Conservation (phyloP, 2,329 filamentous ascomycete genomes). For the Beauveria bassiana region DNA sequence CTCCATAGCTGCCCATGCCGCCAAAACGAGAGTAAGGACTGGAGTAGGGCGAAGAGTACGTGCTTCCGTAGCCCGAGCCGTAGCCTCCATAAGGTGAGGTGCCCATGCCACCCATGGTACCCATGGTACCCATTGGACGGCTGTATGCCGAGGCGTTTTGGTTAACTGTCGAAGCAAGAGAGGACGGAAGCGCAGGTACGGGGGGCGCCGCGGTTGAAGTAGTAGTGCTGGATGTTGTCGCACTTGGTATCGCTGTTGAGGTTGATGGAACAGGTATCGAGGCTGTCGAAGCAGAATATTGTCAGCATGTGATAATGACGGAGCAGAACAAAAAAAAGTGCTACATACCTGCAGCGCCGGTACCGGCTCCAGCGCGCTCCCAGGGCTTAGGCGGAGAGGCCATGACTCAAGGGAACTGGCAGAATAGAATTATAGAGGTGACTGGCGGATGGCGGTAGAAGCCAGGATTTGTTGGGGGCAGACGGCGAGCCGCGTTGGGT, state of each 20-base stretch:
- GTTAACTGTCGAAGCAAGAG: conserved; percentile 72
- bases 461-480: not conserved
- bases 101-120: conserved; percentile 33
- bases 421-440: not conserved
- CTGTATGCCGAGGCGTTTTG: conserved; percentile 83
- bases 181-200: conserved; percentile 72
- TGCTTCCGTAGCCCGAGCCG: conserved; percentile 31
- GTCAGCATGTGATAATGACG: conserved; percentile 19
- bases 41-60: conserved; percentile 21
- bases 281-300: conserved; percentile 25
- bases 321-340: conserved; percentile 25
- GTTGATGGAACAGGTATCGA: conserved; percentile 31
- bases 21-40: conserved; percentile 31
- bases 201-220: conserved; percentile 50
- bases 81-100: conserved; percentile 24
- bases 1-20: conserved; percentile 50
- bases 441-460: not conserved
- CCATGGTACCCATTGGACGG: conserved; percentile 34
- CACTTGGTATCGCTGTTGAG: conserved; percentile 29
- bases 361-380: conserved; percentile 74
- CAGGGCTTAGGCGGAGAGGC: conserved; percentile 94
- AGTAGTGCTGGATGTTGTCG: conserved; percentile 24
- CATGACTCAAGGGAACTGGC: conserved; percentile 29
- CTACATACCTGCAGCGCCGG: conserved; percentile 31
- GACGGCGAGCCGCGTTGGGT: conserved; percentile 1